Conservation (phyloP, 2,329 filamentous ascomycete species). For the Ophiognomonia clavigignenti-juglandacearum region DNA sequence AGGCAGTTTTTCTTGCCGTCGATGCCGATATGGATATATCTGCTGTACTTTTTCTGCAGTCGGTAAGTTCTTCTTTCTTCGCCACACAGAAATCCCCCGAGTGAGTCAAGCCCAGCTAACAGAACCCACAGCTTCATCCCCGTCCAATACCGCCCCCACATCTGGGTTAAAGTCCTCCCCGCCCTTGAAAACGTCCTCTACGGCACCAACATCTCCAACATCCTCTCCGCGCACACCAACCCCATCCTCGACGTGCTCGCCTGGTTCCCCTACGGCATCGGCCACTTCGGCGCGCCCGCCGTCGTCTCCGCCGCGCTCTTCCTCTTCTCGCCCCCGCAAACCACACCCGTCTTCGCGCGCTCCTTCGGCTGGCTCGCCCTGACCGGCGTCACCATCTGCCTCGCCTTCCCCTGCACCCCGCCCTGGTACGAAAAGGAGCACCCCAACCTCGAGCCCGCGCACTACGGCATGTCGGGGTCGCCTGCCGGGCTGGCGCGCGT, state of each 20-base stretch:
- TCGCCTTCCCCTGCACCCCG: slow-evolving; percentile 87
- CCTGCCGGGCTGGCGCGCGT: slow-evolving; percentile 86
- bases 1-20: slow-evolving; percentile 90
- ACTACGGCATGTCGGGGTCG: slow-evolving; percentile 86
- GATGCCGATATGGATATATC: slow-evolving; percentile 77
- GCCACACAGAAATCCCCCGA: too few species aligned
- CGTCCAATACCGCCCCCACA: slow-evolving; percentile 80
- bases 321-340: slow-evolving; percentile 81
- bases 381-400: slow-evolving; percentile 78
- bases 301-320: slow-evolving; percentile 78
- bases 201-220: slow-evolving; percentile 92
- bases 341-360: slow-evolving; percentile 76
- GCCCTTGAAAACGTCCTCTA: slow-evolving; percentile 96
- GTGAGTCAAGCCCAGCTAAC: too few species aligned
- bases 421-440: slow-evolving; percentile 97
- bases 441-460: slow-evolving; percentile 82
- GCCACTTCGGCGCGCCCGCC: slow-evolving; percentile 82
- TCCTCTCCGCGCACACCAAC: slow-evolving; percentile 84
- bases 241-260: slow-evolving; percentile 80
- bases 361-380: slow-evolving; percentile 93
- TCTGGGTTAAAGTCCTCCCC: slow-evolving; percentile 92
- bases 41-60: slow-evolving; percentile 88
- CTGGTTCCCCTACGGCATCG: slow-evolving; percentile 89
- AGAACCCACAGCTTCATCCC: slow-evolving; percentile 81
- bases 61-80: slow-evolving; percentile 55